Base-by-base conservation (phyloP, 2,329 filamentous ascomycete genomes). In the Penicillium paneum region DNA sequence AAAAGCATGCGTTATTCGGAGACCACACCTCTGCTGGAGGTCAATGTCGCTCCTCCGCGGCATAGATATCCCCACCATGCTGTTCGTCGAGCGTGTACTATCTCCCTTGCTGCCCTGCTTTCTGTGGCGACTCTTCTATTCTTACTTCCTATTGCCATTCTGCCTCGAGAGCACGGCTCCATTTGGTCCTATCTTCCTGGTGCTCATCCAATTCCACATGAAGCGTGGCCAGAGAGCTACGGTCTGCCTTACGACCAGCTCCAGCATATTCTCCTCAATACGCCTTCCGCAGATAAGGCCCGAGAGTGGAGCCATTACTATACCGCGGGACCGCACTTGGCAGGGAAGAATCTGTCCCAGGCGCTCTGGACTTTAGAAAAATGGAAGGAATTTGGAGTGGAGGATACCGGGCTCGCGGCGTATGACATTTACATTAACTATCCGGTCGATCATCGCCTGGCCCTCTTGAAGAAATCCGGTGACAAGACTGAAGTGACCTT, bases 401-500 rank as follows among this genome's bases (percentile, higher is more conserved):
- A 70, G 52, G 70, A 83, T 54, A 72, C 75, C 19, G 72, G 67
- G 13, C 85, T 93, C 52, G 81, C 83, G 5, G 74, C 87, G 2
- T 94, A 93, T 67, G 87, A 92, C 56, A 81, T 86, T 34, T 92
- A 90, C 62, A 78, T 92, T 66, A 93, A 92, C 71, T 91, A 90
- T 61, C 90, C 89, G 5, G 73, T 85, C 8, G 86, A 85, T 49
- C 87, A 91, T 65, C 80, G 86, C 26, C 75, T 93, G 54, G 85
- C 85, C 11, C 73, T 92, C 29, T 74, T 91, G 48, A 77, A 83
- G 65, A 82, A 79, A 39, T 62, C 63, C 26, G 65, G 58, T 5
- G 56, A 66, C 39, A 61, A 45, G 68, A 73, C 63, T 78, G 79
- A 83, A 49, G 80, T 92, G 28, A 79, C 82, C n/a, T 96, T 87